A percentile compares a stretch with the other conserved stretches of the same genome.
phyloP scores from a whole-genome alignment of 805 yeast species.

The Ogataea zsoltii region DNA sequence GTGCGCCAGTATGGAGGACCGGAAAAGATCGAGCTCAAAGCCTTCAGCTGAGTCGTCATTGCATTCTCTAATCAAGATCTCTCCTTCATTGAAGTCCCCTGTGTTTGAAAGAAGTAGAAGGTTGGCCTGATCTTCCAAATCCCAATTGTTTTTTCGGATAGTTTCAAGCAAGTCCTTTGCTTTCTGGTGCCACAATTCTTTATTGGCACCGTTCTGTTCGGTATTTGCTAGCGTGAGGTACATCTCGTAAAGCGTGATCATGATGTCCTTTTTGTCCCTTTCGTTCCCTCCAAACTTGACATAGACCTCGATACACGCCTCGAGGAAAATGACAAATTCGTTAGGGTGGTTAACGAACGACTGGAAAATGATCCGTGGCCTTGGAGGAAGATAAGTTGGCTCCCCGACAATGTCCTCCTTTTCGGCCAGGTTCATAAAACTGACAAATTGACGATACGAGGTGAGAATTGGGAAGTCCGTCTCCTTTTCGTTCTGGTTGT shows the following conservation, averaged over 20 bases:
- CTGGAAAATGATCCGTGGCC: conserved; percentile 82
- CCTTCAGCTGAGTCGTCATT: conserved; percentile 33
- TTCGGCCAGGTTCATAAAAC: conserved; percentile 30
- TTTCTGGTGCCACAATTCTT: conserved; percentile 59
- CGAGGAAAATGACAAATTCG: conserved; percentile 88
- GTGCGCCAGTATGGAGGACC: conserved; percentile 59
- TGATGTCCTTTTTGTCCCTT: conserved; percentile 70
- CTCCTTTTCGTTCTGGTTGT: conserved; percentile 3
- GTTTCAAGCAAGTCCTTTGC: conserved; percentile 55
- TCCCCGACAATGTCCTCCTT: conserved; percentile 23
- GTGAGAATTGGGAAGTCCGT: conserved; percentile 52
- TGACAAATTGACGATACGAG: conserved; percentile 46
- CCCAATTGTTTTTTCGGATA: conserved; percentile 34
- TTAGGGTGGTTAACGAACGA: conserved; percentile 83
- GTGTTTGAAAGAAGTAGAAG: conserved; percentile 59
- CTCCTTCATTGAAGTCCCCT: conserved; percentile 54
- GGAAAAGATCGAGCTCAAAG: conserved; percentile 61
- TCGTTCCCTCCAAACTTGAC: conserved; percentile 70
- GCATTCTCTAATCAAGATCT: conserved; percentile 38
- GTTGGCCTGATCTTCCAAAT: conserved; percentile 54
- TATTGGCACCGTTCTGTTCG: conserved; percentile 24
- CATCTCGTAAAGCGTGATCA: conserved; percentile 79
- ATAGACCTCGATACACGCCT: conserved; percentile 82
- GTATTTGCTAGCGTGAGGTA: conserved; percentile 61
- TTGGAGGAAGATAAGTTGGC: conserved; percentile 88